Base-by-base conservation (phyloP, 2,329 filamentous ascomycete genomes). In the Ascochyta fabae region DNA sequence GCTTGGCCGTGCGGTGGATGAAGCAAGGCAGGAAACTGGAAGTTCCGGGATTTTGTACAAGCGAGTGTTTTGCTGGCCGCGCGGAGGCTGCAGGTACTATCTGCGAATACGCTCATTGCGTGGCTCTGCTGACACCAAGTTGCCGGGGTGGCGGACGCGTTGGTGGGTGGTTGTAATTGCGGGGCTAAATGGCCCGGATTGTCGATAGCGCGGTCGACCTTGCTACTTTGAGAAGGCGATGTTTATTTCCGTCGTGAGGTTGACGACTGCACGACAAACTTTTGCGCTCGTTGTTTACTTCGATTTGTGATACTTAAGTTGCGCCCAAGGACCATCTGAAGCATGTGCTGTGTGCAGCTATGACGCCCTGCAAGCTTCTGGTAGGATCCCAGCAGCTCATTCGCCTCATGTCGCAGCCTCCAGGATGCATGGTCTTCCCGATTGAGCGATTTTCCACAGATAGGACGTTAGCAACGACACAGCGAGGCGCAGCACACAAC, bases 71-170 rank as follows among this genome's bases (percentile, higher is more conserved):
- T 40, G 39, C n/a, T 52, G 53, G 53, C 48, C 53, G 53, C 53
- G 53, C 53, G 53, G 48, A 43, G 44, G 53, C 48, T 52, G 53
- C 53, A 48, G 48, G 48, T 45, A 51, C 48, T 48, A 52, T 40
- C 48, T 48, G 48, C 39, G 15, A 45, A 51, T 48, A 48, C 48
- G 27, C 48, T 44, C 53, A 56, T 56, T 48, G 53, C 40, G 48
- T 57, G 44, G 53, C 53, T 57, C 43, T 52, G 53, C 53, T 57
- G 53, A 52, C 53, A 57, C 48, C 48, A 48, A 35, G 26, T 34
- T 31, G 48, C 43, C 48, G 48, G 52, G 53, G 53, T 56, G 53
- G 53, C 53, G 53, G 29, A 31, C 34, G 44, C 34, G 31, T 45
- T 48, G 48, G 39, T 48, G 44, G 44, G 44, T 43, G 42, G 42